Evolutionary conservation across 2,329 filamentous ascomycete genomes (phyloP).

Genomic region (Periconia digitata): DNA sequence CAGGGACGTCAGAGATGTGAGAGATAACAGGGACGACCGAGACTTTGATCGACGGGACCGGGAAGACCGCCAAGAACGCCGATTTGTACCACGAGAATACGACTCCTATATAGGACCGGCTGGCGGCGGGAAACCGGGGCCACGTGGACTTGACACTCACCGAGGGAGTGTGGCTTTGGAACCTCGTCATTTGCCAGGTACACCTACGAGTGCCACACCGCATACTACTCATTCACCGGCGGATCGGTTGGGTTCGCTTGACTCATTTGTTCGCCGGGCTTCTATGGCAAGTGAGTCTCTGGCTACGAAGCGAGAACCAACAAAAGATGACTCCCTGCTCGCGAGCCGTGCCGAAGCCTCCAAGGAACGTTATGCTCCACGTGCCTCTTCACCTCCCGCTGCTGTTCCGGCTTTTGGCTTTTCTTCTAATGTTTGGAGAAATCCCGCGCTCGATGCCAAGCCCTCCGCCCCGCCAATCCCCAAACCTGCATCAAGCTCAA

Average conservation of each 20-base stretch:
- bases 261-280: slow-evolving; percentile 39
- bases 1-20: slow-evolving; percentile 44
- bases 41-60: slow-evolving; percentile 44
- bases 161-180: slow-evolving; percentile 31
- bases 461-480: slow-evolving; percentile 25
- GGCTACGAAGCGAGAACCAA: slow-evolving; percentile 42
- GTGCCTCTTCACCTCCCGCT: slow-evolving; percentile 55
- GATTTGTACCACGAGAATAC: slow-evolving; percentile 50
- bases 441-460: slow-evolving; percentile 41
- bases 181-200: slow-evolving; percentile 34
- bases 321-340: slow-evolving; percentile 48
- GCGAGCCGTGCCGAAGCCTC: slow-evolving; percentile 50
- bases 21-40: slow-evolving; percentile 42
- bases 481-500: slow-evolving; percentile 26
- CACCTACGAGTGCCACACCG: slow-evolving; percentile 35
- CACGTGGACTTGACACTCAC: slow-evolving; percentile 34
- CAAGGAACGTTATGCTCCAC: slow-evolving; percentile 49
- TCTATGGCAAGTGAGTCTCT: slow-evolving; percentile 39
- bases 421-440: slow-evolving; percentile 47
- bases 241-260: slow-evolving; percentile 36
- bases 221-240: slow-evolving; percentile 35
- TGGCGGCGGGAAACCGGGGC: slow-evolving; percentile 29
- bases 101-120: slow-evolving; percentile 45
- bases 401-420: slow-evolving; percentile 60
- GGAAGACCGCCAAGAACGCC: slow-evolving; percentile 45